Evolutionary conservation across 176 grass and related monocot genomes (phyloP).

Genomic region (Zea mays): DNA sequence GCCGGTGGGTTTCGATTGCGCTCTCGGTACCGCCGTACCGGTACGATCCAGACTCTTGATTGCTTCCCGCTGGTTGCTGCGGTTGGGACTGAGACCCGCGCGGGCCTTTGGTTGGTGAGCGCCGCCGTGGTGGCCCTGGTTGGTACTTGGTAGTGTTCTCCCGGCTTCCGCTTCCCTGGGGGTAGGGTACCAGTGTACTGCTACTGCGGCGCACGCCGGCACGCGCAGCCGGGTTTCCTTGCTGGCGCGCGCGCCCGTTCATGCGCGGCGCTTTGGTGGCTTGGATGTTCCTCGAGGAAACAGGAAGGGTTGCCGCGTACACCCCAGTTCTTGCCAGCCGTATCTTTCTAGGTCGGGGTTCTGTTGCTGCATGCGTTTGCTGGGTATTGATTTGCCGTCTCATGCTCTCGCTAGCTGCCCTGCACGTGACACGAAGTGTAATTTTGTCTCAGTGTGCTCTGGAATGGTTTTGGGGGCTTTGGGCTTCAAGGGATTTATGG

Average conservation of each 20-base stretch:
- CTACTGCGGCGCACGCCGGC: not conserved
- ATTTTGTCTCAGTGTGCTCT: not conserved
- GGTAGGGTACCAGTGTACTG: not conserved
- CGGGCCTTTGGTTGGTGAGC: not conserved
- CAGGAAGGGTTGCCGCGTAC: not conserved
- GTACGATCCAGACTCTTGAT: constrained; percentile 20
- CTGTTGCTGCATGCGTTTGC: not conserved
- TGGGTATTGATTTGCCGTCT: not conserved
- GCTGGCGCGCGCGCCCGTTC: not conserved
- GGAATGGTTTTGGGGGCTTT: not conserved
- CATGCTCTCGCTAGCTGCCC: not conserved
- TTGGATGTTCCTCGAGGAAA: not conserved
- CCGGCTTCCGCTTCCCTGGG: not conserved
- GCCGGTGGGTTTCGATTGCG: not conserved
- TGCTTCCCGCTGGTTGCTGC: not conserved
- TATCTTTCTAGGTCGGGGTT: not conserved
- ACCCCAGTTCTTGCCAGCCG: not conserved
- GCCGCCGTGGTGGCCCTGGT: not conserved
- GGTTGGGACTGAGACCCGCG: not conserved
- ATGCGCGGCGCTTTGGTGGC: not conserved
- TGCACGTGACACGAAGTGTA: not conserved
- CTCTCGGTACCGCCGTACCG: not conserved
- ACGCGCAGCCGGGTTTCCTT: not conserved
- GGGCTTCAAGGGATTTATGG: not conserved
- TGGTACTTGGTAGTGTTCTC: not conserved